phyloP scores from a whole-genome alignment of 2,329 filamentous ascomycete species.

The Ophiostoma novo-ulmi region DNA sequence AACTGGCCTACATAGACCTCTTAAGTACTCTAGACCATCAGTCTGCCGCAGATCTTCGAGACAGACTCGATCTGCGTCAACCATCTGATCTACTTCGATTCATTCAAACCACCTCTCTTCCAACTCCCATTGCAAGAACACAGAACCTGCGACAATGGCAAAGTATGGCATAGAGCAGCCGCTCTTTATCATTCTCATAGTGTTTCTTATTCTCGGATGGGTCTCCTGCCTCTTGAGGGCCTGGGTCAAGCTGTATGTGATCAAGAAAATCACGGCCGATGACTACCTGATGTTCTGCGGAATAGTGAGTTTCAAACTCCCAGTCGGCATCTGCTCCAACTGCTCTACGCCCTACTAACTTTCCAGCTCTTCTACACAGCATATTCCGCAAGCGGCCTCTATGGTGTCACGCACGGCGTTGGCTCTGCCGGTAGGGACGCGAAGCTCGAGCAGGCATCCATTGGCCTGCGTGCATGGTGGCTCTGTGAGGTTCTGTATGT shows the following conservation, averaged over 20 bases:
- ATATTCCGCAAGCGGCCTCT: constrained; percentile 34
- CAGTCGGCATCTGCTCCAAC: neutral
- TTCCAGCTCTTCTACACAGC: constrained; percentile 35
- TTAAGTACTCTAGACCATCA: neutral
- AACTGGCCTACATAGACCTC: neutral
- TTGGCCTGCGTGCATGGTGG: constrained; percentile 37
- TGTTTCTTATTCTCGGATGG: constrained; percentile 29
- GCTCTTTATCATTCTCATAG: constrained; percentile 23
- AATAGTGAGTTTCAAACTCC: constrained; percentile 36
- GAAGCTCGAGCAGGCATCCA: constrained; percentile 28
- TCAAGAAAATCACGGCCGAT: constrained; percentile 42
- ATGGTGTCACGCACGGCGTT: constrained; percentile 34
- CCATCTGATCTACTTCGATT: neutral
- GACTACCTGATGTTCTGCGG: constrained; percentile 46
- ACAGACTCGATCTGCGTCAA: neutral
- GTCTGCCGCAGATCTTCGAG: neutral
- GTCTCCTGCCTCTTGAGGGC: constrained; percentile 39
- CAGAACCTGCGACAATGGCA: constrained; percentile 16
- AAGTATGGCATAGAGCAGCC: constrained; percentile 23
- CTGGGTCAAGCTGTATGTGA: constrained; percentile 42
- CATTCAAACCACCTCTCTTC: neutral
- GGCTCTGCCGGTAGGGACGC: constrained; percentile 30
- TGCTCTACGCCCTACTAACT: neutral
- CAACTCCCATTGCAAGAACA: neutral
- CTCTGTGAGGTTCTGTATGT: constrained; percentile 40